These are phyloP conservation scores for Halenospora varia DNA, from an alignment of 495 filamentous ascomycete species.

Conservation along the genomic window DNA sequence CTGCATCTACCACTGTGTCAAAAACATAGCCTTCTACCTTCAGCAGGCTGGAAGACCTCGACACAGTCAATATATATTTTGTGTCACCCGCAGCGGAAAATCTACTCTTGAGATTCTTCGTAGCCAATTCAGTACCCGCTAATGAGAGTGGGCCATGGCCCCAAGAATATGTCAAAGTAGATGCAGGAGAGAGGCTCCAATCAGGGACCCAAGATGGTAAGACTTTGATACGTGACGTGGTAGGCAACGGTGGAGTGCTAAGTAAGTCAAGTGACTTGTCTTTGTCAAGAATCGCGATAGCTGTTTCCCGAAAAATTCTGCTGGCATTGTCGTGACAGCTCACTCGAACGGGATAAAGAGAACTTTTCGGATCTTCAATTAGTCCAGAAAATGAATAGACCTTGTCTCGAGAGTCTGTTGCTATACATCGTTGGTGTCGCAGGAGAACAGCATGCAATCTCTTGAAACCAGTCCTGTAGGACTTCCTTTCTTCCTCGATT, in stretches of 20 bases:
- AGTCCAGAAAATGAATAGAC: conserved; percentile 23
- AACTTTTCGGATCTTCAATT: not conserved
- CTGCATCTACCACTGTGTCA: conserved; percentile 12
- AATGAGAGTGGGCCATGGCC: conserved; percentile 19
- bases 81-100: not conserved
- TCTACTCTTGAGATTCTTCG: not conserved
- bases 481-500: conserved; percentile 1
- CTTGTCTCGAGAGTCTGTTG: conserved; percentile 21
- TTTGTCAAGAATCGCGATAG: conserved; percentile 10
- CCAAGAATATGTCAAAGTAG: conserved; percentile 21
- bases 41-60: not conserved
- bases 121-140: conserved; percentile 4
- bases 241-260: conserved; percentile 4
- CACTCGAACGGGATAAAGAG: not conserved
- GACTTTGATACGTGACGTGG: not conserved
- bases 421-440: conserved; percentile 3
- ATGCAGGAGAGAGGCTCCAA: conserved; percentile 13
- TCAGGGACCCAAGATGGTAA: conserved; percentile 30
- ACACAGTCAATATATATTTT: not conserved
- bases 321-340: conserved; percentile 9
- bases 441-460: conserved; percentile 2
- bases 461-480: not conserved
- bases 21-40: conserved; percentile 20
- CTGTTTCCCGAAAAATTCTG: conserved; percentile 11
- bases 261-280: conserved; percentile 18